Conservation (phyloP, 371 early-diverging fungal species). For the Mucor plumbeus region DNA sequence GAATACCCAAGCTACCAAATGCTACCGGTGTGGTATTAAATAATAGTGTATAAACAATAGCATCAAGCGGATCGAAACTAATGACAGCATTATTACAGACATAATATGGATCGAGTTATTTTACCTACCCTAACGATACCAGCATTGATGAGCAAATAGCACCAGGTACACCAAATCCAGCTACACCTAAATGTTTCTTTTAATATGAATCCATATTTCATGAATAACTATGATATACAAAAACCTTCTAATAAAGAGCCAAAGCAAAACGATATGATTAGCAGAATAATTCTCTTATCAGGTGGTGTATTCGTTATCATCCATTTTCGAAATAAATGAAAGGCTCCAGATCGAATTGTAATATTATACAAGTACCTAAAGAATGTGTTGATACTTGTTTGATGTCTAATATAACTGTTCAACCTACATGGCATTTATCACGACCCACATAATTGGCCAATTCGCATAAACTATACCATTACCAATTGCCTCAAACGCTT, state of each 20-base stretch:
- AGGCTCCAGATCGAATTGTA: constrained; percentile 44
- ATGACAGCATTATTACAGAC: background rate
- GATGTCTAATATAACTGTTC: background rate
- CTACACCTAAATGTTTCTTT: constrained; percentile 29
- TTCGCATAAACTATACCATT: constrained; percentile 50
- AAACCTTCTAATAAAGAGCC: constrained; percentile 50
- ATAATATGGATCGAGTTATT: background rate
- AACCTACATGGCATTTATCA: constrained; percentile 45
- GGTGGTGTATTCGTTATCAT: constrained; percentile 48
- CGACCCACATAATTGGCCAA: constrained; percentile 61
- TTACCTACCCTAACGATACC: constrained; percentile 45
- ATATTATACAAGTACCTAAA: constrained; percentile 47
- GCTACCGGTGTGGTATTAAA: constrained; percentile 25
- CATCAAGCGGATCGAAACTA: constrained; percentile 45
- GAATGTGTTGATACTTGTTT: background rate
- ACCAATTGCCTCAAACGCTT: constrained; percentile 44
- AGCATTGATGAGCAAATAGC: constrained; percentile 53
- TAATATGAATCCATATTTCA: background rate
- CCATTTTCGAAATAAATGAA: constrained; percentile 51
- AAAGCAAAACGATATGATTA: constrained; percentile 48
- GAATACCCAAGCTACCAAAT: constrained; percentile 21
- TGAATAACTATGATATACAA: background rate
- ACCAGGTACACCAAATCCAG: constrained; percentile 55
- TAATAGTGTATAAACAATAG: constrained; percentile 24
- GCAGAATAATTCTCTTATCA: constrained; percentile 42